Evolutionary conservation across 192 early-diverging fungal genomes (phyloP).

Genomic region (Piromyces sp.): DNA sequence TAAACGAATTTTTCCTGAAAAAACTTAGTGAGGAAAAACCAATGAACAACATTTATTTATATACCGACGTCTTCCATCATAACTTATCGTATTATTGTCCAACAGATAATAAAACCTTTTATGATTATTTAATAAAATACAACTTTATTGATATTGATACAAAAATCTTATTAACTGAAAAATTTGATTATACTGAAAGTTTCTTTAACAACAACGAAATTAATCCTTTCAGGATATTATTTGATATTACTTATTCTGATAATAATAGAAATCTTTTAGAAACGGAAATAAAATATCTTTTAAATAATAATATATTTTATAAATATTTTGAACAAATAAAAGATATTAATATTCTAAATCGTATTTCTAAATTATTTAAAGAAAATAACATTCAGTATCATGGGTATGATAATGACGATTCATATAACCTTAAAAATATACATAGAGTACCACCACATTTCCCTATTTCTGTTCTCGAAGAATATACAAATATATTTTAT

Average conservation of each 20-base stretch:
- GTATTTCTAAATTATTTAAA: neutral
- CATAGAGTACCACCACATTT: neutral
- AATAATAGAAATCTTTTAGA: neutral
- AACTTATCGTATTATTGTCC: neutral
- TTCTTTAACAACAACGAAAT: neutral
- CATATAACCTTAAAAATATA: neutral
- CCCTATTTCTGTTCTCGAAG: neutral
- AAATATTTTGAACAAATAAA: neutral
- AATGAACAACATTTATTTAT: neutral
- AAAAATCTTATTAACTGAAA: neutral
- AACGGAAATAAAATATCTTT: neutral
- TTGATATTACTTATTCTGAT: neutral
- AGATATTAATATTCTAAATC: neutral
- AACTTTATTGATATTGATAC: neutral
- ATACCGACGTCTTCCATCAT: neutral
- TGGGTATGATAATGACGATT: neutral
- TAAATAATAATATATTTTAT: neutral
- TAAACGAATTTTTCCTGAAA: neutral
- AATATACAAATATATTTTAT: neutral
- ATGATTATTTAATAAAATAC: neutral
- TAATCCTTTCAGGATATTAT: neutral
- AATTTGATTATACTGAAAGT: neutral
- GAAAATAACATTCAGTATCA: neutral
- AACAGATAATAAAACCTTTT: neutral
- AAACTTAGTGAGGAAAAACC: neutral